Percentiles rank a stretch among this genome's conserved stretches.
Evolutionary conservation across 2,329 filamentous ascomycete species (phyloP).

Genomic region (Trichophyton simii): DNA sequence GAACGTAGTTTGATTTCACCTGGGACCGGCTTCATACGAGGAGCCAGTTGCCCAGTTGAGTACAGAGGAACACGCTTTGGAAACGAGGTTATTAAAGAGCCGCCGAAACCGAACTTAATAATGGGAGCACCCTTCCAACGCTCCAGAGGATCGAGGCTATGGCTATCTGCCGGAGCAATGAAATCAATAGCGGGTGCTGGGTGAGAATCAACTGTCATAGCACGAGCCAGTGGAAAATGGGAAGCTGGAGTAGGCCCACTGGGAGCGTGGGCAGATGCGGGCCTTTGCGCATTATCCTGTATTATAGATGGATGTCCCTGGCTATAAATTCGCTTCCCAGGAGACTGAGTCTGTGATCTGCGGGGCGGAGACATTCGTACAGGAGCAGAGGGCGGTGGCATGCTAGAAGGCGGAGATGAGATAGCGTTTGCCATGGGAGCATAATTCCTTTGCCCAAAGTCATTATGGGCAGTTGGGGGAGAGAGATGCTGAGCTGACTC

Average conservation of each 20-base stretch:
- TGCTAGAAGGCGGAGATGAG: not conserved
- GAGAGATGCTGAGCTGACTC: not conserved
- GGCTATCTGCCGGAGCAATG: constrained; percentile 44
- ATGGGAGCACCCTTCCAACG: constrained; percentile 85
- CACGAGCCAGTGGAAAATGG: constrained; percentile 12
- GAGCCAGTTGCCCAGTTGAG: constrained; percentile 56
- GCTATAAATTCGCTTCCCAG: constrained; percentile 41
- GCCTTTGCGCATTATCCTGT: constrained; percentile 38
- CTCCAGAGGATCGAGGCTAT: constrained; percentile 59
- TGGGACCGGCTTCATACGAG: constrained; percentile 68
- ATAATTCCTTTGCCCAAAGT: not conserved
- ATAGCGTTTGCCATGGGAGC: not conserved
- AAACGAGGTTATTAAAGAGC: constrained; percentile 69
- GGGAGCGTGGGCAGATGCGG: constrained; percentile 43
- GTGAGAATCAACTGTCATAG: constrained; percentile 23
- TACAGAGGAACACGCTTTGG: constrained; percentile 83
- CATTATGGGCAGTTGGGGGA: not conserved
- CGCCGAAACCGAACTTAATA: constrained; percentile 79
- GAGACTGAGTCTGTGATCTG: constrained; percentile 48
- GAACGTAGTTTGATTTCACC: constrained; percentile 71
- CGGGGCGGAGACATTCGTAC: constrained; percentile 29
- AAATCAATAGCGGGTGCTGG: constrained; percentile 42
- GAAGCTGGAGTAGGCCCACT: constrained; percentile 22
- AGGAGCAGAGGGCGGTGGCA: not conserved
- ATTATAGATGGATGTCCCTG: constrained; percentile 32